These are phyloP conservation scores for Trametes meyenii DNA, from an alignment of 768 basidiomycete genomes.

Conservation along the genomic window DNA sequence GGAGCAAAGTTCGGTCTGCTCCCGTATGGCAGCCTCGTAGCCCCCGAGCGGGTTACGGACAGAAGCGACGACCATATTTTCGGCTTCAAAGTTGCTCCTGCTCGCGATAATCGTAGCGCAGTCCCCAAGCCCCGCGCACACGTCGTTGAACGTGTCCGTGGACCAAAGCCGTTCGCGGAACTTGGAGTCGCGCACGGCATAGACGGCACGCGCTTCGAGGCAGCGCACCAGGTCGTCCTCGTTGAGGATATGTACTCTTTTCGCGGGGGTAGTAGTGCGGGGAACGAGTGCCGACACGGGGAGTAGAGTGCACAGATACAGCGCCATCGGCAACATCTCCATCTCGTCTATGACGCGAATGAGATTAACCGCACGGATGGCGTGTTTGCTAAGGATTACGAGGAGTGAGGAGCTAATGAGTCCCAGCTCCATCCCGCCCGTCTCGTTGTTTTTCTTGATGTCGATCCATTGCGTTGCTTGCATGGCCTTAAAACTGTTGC, in stretches of 20 bases:
- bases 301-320: conserved; percentile 3
- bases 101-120: too few relatives aligned
- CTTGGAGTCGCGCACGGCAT: background rate
- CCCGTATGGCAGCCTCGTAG: too few relatives aligned
- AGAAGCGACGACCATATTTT: too few relatives aligned
- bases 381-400: background rate
- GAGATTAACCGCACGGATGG: conserved; percentile 6
- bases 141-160: too few relatives aligned
- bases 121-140: too few relatives aligned
- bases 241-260: background rate
- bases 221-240: background rate
- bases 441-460: background rate
- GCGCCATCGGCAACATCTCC: conserved; percentile 1
- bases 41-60: too few relatives aligned
- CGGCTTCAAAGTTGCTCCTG: too few relatives aligned
- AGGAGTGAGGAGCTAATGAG: background rate
- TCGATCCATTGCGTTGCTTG: background rate
- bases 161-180: too few relatives aligned
- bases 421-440: background rate
- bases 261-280: background rate
- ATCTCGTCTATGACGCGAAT: background rate
- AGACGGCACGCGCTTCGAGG: background rate
- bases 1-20: too few relatives aligned
- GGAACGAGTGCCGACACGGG: conserved; percentile 29
- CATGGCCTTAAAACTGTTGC: background rate